These are phyloP conservation scores for Blepharisma stoltei DNA, from an alignment of 73 alveolate species.

Conservation along the genomic window DNA sequence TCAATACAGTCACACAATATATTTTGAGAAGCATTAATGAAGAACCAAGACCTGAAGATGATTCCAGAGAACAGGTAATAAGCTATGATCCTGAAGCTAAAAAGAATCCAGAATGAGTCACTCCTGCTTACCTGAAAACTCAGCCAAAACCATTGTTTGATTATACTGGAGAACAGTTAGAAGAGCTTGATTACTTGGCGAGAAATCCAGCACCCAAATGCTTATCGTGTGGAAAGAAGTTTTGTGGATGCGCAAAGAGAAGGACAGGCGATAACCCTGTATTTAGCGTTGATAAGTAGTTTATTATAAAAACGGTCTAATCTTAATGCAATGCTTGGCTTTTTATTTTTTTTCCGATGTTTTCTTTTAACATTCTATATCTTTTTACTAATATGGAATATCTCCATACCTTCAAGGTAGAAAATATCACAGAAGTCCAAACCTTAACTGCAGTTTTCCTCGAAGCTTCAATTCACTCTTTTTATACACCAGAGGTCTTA, in stretches of 20 bases:
- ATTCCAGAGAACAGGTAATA: constrained; percentile 71
- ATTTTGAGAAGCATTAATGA: constrained; percentile 55
- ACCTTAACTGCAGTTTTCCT: not conserved
- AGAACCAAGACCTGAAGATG: constrained; percentile 69
- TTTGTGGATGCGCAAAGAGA: constrained; percentile 23
- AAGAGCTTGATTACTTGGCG: not conserved
- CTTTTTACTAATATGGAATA: not conserved
- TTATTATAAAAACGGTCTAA: too few species aligned
- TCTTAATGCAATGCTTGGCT: too few species aligned
- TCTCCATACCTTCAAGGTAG: constrained; percentile 3
- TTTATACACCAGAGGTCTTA: not conserved
- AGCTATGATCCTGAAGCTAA: constrained; percentile 62
- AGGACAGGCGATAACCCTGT: constrained; percentile 18
- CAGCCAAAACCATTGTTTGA: constrained; percentile 81
- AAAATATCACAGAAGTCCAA: not conserved
- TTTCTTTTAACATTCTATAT: too few species aligned
- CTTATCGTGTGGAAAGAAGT: constrained; percentile 23
- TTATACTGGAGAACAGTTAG: not conserved
- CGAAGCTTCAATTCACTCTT: not conserved
- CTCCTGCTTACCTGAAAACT: constrained; percentile 73
- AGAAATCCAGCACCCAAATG: not conserved
- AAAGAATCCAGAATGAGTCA: constrained; percentile 69
- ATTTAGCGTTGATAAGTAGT: not conserved
- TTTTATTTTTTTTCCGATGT: too few species aligned
- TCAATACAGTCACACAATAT: constrained; percentile 69